phyloP scores from a whole-genome alignment of 78 protist species.

The Neovahlkampfia damariscottae region DNA sequence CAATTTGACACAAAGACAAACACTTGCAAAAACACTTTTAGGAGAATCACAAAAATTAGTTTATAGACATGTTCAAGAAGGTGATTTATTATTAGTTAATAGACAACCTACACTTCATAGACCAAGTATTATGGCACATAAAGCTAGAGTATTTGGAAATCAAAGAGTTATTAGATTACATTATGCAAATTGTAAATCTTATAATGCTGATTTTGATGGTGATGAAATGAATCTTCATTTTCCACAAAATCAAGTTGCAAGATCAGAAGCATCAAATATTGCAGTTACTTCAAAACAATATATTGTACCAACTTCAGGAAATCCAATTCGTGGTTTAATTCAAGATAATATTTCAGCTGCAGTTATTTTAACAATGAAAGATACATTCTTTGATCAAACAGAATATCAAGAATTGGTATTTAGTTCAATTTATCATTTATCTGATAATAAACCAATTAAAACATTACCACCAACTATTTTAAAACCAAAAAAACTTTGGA shows the following conservation, averaged over 20 bases:
- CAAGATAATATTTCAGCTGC: slow-evolving; percentile 97
- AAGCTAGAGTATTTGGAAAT: slow-evolving; percentile 29
- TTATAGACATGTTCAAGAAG: slow-evolving; percentile 76
- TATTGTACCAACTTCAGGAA: slow-evolving; percentile 69
- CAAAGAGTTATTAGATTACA: slow-evolving; percentile 86
- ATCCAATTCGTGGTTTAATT: slow-evolving; percentile 96
- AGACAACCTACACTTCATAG: slow-evolving; percentile 99
- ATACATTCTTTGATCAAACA: slow-evolving; percentile 58
- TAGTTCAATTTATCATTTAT: background rate
- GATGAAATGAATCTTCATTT: slow-evolving; percentile 98
- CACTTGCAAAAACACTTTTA: slow-evolving; percentile 48
- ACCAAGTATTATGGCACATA: slow-evolving; percentile 90
- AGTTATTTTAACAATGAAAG: slow-evolving; percentile 67
- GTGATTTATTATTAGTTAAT: slow-evolving; percentile 89
- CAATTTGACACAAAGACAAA: slow-evolving; percentile 35
- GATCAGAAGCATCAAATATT: slow-evolving; percentile 69
- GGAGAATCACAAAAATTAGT: slow-evolving; percentile 43
- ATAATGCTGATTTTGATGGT: slow-evolving; percentile 98
- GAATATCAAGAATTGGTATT: slow-evolving; percentile 51
- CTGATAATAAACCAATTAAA: slow-evolving; percentile 20
- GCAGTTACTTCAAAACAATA: slow-evolving; percentile 65
- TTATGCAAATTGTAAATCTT: slow-evolving; percentile 95
- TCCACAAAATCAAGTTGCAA: slow-evolving; percentile 72
- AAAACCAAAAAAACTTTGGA: slow-evolving; percentile 75
- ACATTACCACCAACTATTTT: slow-evolving; percentile 66